Evolutionary conservation across 164 flowering plant genomes (phyloP), one percentile per base, ranked within the genome.

Genomic region (Akebia trifoliata): DNA sequence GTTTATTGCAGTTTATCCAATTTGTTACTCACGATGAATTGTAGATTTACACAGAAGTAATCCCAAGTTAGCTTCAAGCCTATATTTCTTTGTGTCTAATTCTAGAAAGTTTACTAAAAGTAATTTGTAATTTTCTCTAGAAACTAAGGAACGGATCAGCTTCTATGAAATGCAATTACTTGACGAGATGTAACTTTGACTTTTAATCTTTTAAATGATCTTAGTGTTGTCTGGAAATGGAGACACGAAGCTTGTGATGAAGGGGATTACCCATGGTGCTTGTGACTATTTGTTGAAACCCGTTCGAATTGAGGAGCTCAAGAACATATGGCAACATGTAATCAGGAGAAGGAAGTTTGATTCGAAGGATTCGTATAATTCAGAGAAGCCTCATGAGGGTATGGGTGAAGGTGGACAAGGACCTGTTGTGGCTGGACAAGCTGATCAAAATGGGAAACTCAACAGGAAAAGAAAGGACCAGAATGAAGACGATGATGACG

Each of bases 301-400:
- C 8, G 85, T 90, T 39, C 69, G 98, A 43, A 56, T 81, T 21
- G 94, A 93, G 71, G 95, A 87, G 79, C 80, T 93, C 45, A 76
- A 74, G 70, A 93, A 89, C 68, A 85, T 93, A 54, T 93, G 98
- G 98, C 98, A 93, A 63, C 98, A 93, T 72, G 95, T 93, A 6
- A 54, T 93, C 26, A 72, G 97, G 67, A 85, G 62, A 69, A 84
- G 72, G 70, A 86, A 77, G 65, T 14, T 51, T 49, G 78, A 79
- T 38, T 15, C 76, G 3, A 80, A 68, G 67, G 80, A 74, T 58
- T 62, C 60, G 39, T 66, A 72, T 17, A 68, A 63, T 43, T 32
- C 15, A 21, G 73, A 74, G 30, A 77, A 67, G 58, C 10, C 56
- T 59, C 56, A 57, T 8, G 20, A 38, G 39, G 83, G 67, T 49